Conservation (phyloP, 495 filamentous ascomycete genomes). For the Darksidea phi region DNA sequence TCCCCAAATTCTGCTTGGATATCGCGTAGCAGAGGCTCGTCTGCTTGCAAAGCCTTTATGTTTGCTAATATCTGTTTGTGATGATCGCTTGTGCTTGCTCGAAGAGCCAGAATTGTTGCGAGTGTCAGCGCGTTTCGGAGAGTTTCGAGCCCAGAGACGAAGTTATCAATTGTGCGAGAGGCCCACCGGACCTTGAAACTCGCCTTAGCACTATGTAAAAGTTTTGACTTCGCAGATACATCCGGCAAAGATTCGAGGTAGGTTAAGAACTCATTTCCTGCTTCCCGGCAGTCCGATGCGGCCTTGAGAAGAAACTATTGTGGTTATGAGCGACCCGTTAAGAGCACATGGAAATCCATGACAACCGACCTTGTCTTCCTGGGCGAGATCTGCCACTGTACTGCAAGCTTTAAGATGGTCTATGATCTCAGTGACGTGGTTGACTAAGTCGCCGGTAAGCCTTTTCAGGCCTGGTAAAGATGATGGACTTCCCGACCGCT, state of each 20-base stretch:
- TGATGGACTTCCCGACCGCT: not conserved
- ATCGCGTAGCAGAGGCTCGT: not conserved
- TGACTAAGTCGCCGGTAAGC: not conserved
- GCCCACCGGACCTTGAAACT: not conserved
- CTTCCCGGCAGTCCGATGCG: not conserved
- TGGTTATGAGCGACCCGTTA: not conserved
- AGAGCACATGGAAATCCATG: not conserved
- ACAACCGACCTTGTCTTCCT: not conserved
- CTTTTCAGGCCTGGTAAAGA: not conserved
- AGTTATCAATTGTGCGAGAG: not conserved
- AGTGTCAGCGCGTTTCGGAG: not conserved
- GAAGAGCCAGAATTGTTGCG: constrained; percentile 3
- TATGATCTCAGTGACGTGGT: not conserved
- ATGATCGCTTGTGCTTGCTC: not conserved
- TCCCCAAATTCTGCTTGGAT: not conserved
- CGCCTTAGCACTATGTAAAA: not conserved
- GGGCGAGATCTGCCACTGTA: not conserved
- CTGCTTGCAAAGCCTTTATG: not conserved
- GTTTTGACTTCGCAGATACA: not conserved
- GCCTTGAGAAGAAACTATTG: not conserved
- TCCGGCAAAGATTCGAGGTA: not conserved
- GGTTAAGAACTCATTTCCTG: not conserved
- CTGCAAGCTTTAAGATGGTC: not conserved
- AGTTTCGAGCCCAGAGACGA: not conserved
- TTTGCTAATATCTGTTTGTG: not conserved